Evolutionary conservation across 306 rosid species (phyloP).

Genomic region (Astragalus membranaceus): DNA sequence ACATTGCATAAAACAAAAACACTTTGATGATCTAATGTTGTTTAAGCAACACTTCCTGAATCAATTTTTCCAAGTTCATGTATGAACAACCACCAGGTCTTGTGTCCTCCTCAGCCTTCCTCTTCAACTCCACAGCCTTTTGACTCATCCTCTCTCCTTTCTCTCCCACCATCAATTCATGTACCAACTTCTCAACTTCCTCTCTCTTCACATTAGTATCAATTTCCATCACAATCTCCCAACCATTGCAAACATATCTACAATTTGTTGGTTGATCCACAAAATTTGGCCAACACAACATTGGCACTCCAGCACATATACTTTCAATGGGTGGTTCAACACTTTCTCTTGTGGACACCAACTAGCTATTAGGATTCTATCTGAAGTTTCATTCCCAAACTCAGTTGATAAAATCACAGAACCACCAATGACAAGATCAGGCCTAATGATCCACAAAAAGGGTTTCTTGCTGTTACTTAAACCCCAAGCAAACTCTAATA

Average conservation of each 20-base stretch:
- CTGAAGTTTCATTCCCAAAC: background rate
- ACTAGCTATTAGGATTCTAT: constrained; percentile 15
- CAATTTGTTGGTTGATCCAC: constrained; percentile 26
- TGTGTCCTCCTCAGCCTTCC: constrained; percentile 13
- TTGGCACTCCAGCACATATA: constrained; percentile 16
- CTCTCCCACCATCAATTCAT: constrained; percentile 24
- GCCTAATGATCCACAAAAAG: constrained; percentile 31
- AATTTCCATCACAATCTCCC: constrained; percentile 21
- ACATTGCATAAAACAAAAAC: background rate
- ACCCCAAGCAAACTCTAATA: background rate
- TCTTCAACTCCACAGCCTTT: constrained; percentile 12
- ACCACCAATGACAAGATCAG: constrained; percentile 27
- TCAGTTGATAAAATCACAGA: constrained; percentile 13
- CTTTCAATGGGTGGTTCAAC: constrained; percentile 25
- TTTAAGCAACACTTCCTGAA: constrained; percentile 9
- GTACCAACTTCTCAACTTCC: constrained; percentile 22
- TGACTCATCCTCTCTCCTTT: constrained; percentile 20
- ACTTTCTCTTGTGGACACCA: constrained; percentile 26
- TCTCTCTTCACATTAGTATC: constrained; percentile 16
- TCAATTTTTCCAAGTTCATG: constrained; percentile 16
- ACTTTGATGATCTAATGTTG: background rate
- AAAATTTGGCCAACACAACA: constrained; percentile 30
- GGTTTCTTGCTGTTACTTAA: background rate
- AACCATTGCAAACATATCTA: constrained; percentile 6
- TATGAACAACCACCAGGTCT: constrained; percentile 14